Evolutionary conservation across 371 early-diverging fungal species (phyloP).

Genomic region (Mortierella sp.): DNA sequence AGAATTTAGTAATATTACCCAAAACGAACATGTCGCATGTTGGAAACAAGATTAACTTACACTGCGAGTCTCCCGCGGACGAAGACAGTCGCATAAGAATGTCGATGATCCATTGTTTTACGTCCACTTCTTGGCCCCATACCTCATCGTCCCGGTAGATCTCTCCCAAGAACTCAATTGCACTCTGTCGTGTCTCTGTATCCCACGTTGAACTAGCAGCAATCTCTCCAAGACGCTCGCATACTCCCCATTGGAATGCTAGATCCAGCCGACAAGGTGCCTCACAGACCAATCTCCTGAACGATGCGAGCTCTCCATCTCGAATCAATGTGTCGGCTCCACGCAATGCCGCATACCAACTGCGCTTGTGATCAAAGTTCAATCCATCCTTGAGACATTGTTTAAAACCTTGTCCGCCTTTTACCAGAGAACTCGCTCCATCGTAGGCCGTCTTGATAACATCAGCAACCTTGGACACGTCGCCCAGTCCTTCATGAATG

Average conservation of each 20-base stretch:
- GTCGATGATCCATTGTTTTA: conserved; percentile 8
- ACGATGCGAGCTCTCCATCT: not conserved
- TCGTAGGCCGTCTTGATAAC: no score
- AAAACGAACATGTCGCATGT: no score
- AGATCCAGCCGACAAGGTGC: conserved; percentile 1
- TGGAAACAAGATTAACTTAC: no score
- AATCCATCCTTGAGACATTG: conserved; percentile 3
- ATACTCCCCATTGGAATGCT: conserved; percentile 8
- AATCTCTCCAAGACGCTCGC: conserved; percentile 3
- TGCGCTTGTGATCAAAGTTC: not conserved
- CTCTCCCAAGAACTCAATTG: no score
- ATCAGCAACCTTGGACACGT: no score
- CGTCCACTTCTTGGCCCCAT: not conserved
- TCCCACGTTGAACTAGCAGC: not conserved
- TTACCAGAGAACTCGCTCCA: no score
- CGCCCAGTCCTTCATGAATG: no score
- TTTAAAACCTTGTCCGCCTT: no score
- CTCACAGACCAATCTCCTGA: not conserved
- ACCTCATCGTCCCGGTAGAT: not conserved
- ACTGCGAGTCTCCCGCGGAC: no score
- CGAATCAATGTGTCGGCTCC: not conserved
- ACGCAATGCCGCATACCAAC: conserved; percentile 3
- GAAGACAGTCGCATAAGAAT: not conserved
- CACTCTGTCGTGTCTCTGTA: not conserved
- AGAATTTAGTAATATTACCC: no score